phyloP scores from a whole-genome alignment of 2,329 filamentous ascomycete genomes.

The Zasmidium citrigriseum region DNA sequence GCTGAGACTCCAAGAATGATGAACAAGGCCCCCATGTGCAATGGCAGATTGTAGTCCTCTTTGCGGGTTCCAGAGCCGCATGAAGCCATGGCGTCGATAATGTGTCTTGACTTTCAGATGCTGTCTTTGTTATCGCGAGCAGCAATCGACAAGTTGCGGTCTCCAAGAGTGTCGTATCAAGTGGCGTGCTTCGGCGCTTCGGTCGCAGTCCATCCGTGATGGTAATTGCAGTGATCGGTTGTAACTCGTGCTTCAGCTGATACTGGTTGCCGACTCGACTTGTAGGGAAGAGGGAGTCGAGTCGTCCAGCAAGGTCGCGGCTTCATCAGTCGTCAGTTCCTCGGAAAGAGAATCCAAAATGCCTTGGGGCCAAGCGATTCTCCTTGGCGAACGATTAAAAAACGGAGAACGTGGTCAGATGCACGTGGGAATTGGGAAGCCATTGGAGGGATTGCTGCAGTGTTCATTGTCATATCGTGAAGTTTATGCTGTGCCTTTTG shows the following conservation, averaged over 20 bases:
- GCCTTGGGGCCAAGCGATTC: background rate
- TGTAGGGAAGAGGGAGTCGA: background rate
- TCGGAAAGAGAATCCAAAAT: background rate
- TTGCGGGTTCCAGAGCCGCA: constrained; percentile 52
- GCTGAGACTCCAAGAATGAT: constrained; percentile 57
- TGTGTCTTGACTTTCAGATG: background rate
- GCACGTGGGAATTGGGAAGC: background rate
- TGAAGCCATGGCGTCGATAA: constrained; percentile 27
- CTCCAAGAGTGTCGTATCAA: no score
- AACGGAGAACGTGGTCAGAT: background rate
- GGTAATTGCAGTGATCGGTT: no score
- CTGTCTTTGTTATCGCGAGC: background rate
- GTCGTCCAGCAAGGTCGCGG: background rate
- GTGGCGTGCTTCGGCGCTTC: no score
- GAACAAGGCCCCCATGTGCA: constrained; percentile 57
- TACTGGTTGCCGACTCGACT: no score
- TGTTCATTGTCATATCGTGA: background rate
- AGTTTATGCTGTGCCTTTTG: background rate
- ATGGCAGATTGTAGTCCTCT: constrained; percentile 52
- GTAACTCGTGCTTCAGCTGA: no score
- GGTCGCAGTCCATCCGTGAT: no score
- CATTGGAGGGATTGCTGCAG: background rate
- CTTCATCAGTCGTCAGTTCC: background rate
- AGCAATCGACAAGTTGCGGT: no score
- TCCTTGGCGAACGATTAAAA: background rate